Conservation (phyloP, 805 yeast species). For the Kazachstania africana region DNA sequence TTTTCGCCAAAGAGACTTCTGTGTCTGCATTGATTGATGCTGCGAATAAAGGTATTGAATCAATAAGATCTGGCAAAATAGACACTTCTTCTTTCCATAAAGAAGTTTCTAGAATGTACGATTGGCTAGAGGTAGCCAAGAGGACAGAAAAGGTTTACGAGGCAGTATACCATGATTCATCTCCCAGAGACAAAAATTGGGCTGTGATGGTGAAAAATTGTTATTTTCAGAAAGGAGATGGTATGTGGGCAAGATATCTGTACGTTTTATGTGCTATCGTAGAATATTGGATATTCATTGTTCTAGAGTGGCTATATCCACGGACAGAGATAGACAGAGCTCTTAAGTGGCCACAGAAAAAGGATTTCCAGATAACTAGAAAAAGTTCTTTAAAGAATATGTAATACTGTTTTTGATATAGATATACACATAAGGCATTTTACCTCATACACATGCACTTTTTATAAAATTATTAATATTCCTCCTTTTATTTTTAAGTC, state of each 20-base stretch:
- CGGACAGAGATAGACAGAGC: conserved; percentile 57
- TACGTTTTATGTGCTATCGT: conserved; percentile 72
- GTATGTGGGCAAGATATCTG: conserved; percentile 77
- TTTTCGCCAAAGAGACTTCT: conserved; percentile 71
- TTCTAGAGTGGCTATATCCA: conserved; percentile 68
- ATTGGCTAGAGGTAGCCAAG: conserved; percentile 81
- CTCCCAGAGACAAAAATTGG: conserved; percentile 39
- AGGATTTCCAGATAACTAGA: neutral
- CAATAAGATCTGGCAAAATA: conserved; percentile 43
- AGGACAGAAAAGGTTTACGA: conserved; percentile 79
- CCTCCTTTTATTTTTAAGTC: no score
- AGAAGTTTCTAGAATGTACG: conserved; percentile 71
- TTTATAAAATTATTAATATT: no score
- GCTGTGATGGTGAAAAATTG: conserved; percentile 49
- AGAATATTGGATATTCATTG: conserved; percentile 51
- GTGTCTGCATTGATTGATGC: conserved; percentile 71
- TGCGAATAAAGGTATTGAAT: conserved; percentile 55
- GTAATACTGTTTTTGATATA: neutral
- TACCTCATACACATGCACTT: no score
- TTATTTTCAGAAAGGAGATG: conserved; percentile 47
- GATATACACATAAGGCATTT: neutral
- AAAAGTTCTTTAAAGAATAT: neutral
- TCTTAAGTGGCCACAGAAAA: conserved; percentile 57
- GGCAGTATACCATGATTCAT: conserved; percentile 27
- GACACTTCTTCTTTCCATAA: conserved; percentile 71